Percentiles rank a stretch among this genome's conserved stretches.
Evolutionary conservation across 2,329 filamentous ascomycete genomes (phyloP).

Genomic region (Graphilbum fragrans): DNA sequence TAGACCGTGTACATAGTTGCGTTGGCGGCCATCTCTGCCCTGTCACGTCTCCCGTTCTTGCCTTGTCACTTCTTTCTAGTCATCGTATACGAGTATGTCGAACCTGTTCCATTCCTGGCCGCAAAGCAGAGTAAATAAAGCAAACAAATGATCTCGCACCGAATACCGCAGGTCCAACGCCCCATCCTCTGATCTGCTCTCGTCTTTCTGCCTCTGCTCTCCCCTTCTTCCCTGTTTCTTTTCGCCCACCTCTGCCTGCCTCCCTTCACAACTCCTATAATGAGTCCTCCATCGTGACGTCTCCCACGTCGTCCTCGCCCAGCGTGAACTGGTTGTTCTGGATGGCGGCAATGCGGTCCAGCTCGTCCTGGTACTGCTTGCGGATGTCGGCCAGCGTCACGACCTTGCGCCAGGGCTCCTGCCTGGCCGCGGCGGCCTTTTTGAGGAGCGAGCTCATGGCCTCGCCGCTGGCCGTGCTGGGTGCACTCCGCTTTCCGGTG

Average conservation of each 20-base stretch:
- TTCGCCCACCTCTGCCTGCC: not conserved
- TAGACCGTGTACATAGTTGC: too few relatives aligned
- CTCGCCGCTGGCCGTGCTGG: not conserved
- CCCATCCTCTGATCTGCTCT: conserved; percentile 1
- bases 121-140: too few relatives aligned
- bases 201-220: not conserved
- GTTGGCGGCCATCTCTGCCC: too few relatives aligned
- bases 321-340: conserved; percentile 85
- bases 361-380: conserved; percentile 78
- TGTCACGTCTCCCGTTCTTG: too few relatives aligned
- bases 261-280: not conserved
- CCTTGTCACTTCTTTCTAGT: too few relatives aligned
- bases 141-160: too few relatives aligned
- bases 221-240: not conserved
- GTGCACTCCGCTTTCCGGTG: not conserved
- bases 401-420: conserved; percentile 52
- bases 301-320: conserved; percentile 27
- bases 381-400: conserved; percentile 78
- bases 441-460: conserved; percentile 14
- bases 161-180: too few relatives aligned
- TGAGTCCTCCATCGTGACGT: conserved; percentile 33
- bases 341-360: conserved; percentile 80
- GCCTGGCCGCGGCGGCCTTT: conserved; percentile 9
- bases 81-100: too few relatives aligned
- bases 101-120: too few relatives aligned